These are phyloP conservation scores for Podospora sp. DNA, from an alignment of 495 filamentous ascomycete species.

Conservation along the genomic window DNA sequence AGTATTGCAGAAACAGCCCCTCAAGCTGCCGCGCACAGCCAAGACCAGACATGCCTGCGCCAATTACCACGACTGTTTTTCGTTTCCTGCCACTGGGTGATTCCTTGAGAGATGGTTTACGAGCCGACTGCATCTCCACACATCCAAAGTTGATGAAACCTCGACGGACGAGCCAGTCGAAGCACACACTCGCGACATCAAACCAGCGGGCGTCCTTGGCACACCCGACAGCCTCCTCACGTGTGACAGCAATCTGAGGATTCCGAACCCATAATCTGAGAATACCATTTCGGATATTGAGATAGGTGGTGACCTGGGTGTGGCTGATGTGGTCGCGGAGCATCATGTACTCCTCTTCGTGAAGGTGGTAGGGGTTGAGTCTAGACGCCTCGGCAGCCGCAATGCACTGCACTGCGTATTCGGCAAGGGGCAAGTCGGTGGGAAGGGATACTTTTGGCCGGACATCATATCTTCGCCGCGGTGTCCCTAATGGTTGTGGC, in stretches of 20 bases:
- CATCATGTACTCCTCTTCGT: constrained; percentile 80
- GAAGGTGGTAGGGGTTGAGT: constrained; percentile 85
- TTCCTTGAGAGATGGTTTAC: constrained; percentile 29
- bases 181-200: constrained; percentile 82
- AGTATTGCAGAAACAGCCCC: constrained; percentile 76
- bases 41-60: constrained; percentile 91
- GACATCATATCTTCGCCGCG: constrained; percentile 53
- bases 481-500: constrained; percentile 6
- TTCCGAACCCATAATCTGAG: constrained; percentile 89
- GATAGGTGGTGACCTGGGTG: constrained; percentile 89
- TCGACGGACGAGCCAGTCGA: constrained; percentile 85
- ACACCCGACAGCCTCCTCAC: constrained; percentile 90
- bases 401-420: constrained; percentile 87
- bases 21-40: constrained; percentile 92
- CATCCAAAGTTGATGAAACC: constrained; percentile 99
- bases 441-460: constrained; percentile 82
- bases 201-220: constrained; percentile 91
- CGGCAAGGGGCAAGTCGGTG: constrained; percentile 64
- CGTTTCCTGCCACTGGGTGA: constrained; percentile 46
- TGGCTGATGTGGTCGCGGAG: constrained; percentile 81
- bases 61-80: constrained; percentile 80
- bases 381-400: constrained; percentile 85
- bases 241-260: constrained; percentile 80
- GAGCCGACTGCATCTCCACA: constrained; percentile 57
- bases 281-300: constrained; percentile 96